Base-by-base conservation (phyloP, 495 filamentous ascomycete species). In the Aspergillus sclerotioniger region DNA sequence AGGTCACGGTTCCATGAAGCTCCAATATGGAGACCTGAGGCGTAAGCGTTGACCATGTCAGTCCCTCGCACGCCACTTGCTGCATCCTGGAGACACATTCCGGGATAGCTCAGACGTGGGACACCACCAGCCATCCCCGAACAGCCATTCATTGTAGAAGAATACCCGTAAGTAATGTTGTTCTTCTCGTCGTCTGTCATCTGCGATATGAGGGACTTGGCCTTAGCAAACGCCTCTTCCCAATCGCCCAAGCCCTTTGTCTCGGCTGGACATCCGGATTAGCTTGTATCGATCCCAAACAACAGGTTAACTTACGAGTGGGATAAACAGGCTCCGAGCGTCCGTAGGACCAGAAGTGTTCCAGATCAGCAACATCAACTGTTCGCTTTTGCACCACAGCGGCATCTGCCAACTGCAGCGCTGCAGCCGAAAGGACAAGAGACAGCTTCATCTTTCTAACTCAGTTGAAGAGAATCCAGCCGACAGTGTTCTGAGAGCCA, bases 1-100 rank as follows among this genome's bases (percentile, higher is more conserved):
- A 85, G 68, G 7, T 71, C 68, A 44, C 73, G 72, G 61, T 85
- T 81, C 81, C 82, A 85, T 3, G 58, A 39, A 13, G 71, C 80
- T 31, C 81, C 84, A 15, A 84, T 81, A 55, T 84, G 80, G 32
- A 87, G 65, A 8, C 82, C 83, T 25, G 75, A 74, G 0, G 83
- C 71, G 69, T 79, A 87, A 20, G 71, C 74, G 57, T 81, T 85
- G 28, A 84, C 85, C 64, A 84, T 82, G 58, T 89, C 84, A 0
- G 83, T 82, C 17, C 60, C 71, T 3, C 85, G 70, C 21, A 88
- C 69, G 16, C 85, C 86, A 58, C 87, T 82, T 0, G 83, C 84
- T 3, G 84, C 85, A 67, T 90, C 86, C 16, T 74, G 71, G 0
- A 90, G 73, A 62, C 86, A 89, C 39, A 89, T 66, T 8, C 87